Percentiles rank a stretch among this genome's conserved stretches.
Evolutionary conservation across 148 eudicot species (phyloP).

Genomic region (Silene conica): DNA sequence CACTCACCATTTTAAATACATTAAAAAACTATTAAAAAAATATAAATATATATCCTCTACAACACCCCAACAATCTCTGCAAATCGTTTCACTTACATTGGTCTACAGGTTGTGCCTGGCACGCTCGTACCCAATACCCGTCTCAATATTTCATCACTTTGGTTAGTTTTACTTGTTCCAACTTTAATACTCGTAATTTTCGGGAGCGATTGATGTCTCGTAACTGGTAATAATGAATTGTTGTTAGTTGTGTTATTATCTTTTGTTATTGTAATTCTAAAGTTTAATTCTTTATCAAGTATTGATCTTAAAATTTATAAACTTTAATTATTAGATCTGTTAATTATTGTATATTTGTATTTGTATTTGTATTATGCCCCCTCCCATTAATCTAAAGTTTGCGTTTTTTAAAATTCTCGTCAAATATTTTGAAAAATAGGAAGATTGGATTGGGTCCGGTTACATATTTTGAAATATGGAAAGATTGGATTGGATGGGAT

Average conservation of each 20-base stretch:
- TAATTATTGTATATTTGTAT: not conserved
- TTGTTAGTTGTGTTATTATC: too few species aligned
- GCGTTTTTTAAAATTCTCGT: too few species aligned
- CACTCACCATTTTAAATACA: too few species aligned
- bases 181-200: too few species aligned
- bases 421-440: too few species aligned
- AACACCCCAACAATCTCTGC: not conserved
- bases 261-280: not conserved
- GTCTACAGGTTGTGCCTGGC: not conserved
- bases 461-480: too few species aligned
- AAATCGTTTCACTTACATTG: not conserved
- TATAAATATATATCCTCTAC: not conserved
- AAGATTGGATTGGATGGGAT: not conserved
- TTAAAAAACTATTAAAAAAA: too few species aligned
- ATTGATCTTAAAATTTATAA: not conserved
- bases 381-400: too few species aligned
- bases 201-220: too few species aligned
- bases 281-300: not conserved
- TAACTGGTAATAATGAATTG: too few species aligned
- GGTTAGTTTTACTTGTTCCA: not conserved
- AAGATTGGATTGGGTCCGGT: too few species aligned
- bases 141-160: conserved; percentile 1
- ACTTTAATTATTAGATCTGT: conserved; percentile 6
- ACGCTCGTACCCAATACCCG: too few species aligned
- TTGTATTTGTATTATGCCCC: not conserved